Percentiles rank a stretch among this genome's conserved stretches.
Conservation (phyloP, 2,329 filamentous ascomycete genomes). For the Cladosporium sp. region DNA sequence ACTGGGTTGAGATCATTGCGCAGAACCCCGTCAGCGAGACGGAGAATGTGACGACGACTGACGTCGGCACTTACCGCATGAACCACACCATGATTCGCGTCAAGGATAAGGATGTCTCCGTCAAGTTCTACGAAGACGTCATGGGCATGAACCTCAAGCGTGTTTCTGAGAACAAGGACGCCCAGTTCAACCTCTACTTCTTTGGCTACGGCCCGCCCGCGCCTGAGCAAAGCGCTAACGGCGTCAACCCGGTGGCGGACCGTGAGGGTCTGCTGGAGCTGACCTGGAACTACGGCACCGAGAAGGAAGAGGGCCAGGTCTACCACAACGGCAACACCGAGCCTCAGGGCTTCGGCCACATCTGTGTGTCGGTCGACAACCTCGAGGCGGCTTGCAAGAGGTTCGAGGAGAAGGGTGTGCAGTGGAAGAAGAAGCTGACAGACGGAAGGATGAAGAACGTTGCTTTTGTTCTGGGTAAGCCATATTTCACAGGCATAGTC, state of each 20-base stretch:
- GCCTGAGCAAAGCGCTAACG: conserved; percentile 48
- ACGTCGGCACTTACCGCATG: conserved; percentile 67
- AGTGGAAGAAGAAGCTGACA: conserved; percentile 92
- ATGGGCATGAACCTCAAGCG: conserved; percentile 82
- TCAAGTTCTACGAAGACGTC: conserved; percentile 59
- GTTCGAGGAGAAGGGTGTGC: conserved; percentile 73
- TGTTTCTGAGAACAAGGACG: conserved; percentile 61
- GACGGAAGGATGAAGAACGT: conserved; percentile 89
- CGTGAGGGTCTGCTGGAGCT: conserved; percentile 84
- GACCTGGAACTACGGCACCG: conserved; percentile 77
- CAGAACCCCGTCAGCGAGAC: conserved; percentile 67
- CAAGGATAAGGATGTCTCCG: conserved; percentile 52
- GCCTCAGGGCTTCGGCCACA: conserved; percentile 91
- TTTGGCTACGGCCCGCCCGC: conserved; percentile 60
- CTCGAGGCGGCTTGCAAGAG: conserved; percentile 80
- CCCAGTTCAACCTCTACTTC: conserved; percentile 87
- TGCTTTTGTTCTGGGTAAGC: conserved; percentile 69
- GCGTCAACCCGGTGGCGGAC: conserved; percentile 54
- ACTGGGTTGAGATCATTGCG: conserved; percentile 70
- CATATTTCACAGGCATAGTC: too few species aligned
- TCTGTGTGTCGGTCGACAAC: conserved; percentile 82
- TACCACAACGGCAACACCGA: conserved; percentile 92
- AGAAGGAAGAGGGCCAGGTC: conserved; percentile 74
- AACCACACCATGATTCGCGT: conserved; percentile 95
- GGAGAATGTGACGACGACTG: conserved; percentile 64